Evolutionary conservation across 805 yeast genomes (phyloP).

Genomic region (Kodamaea leandrae): DNA sequence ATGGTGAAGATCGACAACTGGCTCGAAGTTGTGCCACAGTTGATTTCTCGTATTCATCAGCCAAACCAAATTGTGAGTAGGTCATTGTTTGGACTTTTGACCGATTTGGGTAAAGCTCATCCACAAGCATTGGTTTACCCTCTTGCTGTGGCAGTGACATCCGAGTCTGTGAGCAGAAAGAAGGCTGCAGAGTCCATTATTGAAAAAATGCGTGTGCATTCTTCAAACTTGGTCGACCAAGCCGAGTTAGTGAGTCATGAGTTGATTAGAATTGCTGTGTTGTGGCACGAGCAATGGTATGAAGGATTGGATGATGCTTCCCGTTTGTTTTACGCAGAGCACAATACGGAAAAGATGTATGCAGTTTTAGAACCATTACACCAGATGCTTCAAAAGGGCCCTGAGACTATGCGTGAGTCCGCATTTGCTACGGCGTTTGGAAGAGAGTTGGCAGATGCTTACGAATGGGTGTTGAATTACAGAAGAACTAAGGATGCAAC

Average conservation of each 20-base stretch:
- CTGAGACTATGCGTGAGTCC: constrained; percentile 88
- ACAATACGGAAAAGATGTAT: constrained; percentile 92
- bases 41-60: constrained; percentile 94
- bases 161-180: constrained; percentile 86
- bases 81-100: constrained; percentile 72
- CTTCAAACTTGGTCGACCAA: constrained; percentile 81
- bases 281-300: constrained; percentile 98
- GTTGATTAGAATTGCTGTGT: constrained; percentile 87
- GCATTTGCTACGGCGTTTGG: constrained; percentile 94
- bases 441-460: constrained; percentile 86
- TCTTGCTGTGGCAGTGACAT: constrained; percentile 90
- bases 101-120: constrained; percentile 90
- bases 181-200: constrained; percentile 88
- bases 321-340: constrained; percentile 87
- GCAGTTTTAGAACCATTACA: constrained; percentile 87
- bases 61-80: constrained; percentile 83
- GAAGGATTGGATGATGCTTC: constrained; percentile 98
- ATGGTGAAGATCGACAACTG: constrained; percentile 90
- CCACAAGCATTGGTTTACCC: constrained; percentile 98
- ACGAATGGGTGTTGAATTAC: constrained; percentile 87
- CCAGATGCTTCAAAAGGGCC: constrained; percentile 77
- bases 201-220: constrained; percentile 88
- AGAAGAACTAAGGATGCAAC: constrained; percentile 82
- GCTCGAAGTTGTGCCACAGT: constrained; percentile 93
- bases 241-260: constrained; percentile 94